Evolutionary conservation across 2,329 filamentous ascomycete species (phyloP).

Genomic region (Colletotrichum liriopes): DNA sequence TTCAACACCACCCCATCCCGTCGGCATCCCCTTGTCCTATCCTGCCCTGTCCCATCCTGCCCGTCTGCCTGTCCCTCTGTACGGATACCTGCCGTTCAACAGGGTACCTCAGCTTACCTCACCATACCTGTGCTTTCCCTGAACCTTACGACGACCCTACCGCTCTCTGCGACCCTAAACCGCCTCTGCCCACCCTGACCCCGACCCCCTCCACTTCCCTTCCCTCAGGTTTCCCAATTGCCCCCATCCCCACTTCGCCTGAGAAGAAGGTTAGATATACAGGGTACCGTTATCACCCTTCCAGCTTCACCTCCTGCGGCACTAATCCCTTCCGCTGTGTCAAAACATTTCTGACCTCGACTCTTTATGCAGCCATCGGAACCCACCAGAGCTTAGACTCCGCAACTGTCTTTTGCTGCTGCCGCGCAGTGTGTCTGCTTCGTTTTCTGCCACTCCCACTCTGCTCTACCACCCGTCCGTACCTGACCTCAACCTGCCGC

Average conservation of each 20-base stretch:
- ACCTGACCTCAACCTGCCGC: constrained; percentile 19
- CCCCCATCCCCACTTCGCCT: constrained; percentile 43
- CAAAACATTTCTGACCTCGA: constrained; percentile 57
- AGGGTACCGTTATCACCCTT: constrained; percentile 43
- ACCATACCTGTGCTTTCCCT: constrained; percentile 13
- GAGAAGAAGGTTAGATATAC: constrained; percentile 43
- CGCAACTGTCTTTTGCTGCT: constrained; percentile 35
- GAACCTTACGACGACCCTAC: constrained; percentile 37
- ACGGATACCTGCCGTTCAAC: neutral
- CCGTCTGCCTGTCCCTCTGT: constrained; percentile 13
- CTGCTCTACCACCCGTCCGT: constrained; percentile 14
- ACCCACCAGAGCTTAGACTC: constrained; percentile 47
- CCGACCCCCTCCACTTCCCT: constrained; percentile 43
- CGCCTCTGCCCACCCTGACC: constrained; percentile 34
- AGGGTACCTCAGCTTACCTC: constrained; percentile 12
- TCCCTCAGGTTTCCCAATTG: constrained; percentile 43
- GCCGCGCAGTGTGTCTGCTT: constrained; percentile 34
- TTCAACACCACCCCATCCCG: constrained; percentile 12
- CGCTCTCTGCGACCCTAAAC: constrained; percentile 36
- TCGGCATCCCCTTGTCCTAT: constrained; percentile 22
- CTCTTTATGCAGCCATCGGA: constrained; percentile 52
- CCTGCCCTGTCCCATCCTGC: constrained; percentile 14
- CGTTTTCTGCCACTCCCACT: constrained; percentile 24
- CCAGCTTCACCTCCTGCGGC: constrained; percentile 54
- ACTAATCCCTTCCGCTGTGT: constrained; percentile 56